These are phyloP conservation scores for Maudiozyma serrabonitensis DNA, from an alignment of 805 yeast genomes.

Conservation along the genomic window DNA sequence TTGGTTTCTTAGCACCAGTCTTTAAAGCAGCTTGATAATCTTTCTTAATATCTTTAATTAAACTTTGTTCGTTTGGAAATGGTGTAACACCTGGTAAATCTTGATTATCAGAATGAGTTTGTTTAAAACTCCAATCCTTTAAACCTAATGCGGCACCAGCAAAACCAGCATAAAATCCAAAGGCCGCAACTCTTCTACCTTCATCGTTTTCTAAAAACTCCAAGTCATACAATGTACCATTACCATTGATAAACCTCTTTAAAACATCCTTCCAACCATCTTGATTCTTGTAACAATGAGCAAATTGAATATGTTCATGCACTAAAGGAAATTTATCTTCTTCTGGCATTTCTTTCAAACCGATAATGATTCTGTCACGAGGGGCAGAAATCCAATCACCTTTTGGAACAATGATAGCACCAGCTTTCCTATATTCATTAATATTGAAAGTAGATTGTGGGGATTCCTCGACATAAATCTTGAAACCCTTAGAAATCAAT, in stretches of 20 bases:
- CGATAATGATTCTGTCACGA: conserved; percentile 76
- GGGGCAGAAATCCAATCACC: conserved; percentile 95
- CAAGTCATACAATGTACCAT: conserved; percentile 83
- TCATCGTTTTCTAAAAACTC: conserved; percentile 90
- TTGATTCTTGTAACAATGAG: conserved; percentile 97
- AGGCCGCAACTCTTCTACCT: conserved; percentile 98
- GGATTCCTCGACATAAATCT: conserved; percentile 80
- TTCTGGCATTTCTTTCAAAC: conserved; percentile 93
- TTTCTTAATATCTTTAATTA: conserved; percentile 61
- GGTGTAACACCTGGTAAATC: conserved; percentile 76
- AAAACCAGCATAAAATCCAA: conserved; percentile 99
- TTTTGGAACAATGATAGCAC: conserved; percentile 82
- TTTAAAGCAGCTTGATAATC: conserved; percentile 49
- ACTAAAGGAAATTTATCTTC: conserved; percentile 79
- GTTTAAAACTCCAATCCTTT: conserved; percentile 90
- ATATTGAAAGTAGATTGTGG: conserved; percentile 71
- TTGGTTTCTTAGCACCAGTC: conserved; percentile 61
- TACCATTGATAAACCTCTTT: conserved; percentile 80
- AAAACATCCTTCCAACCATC: conserved; percentile 94
- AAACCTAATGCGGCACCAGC: conserved; percentile 98
- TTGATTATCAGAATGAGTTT: conserved; percentile 53
- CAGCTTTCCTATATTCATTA: conserved; percentile 68
- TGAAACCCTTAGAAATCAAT: conserved; percentile 78
- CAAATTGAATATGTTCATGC: conserved; percentile 96
- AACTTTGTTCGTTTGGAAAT: conserved; percentile 66